These are phyloP conservation scores for Fusarium drepaniforme DNA, from an alignment of 2,329 filamentous ascomycete species.

Conservation along the genomic window DNA sequence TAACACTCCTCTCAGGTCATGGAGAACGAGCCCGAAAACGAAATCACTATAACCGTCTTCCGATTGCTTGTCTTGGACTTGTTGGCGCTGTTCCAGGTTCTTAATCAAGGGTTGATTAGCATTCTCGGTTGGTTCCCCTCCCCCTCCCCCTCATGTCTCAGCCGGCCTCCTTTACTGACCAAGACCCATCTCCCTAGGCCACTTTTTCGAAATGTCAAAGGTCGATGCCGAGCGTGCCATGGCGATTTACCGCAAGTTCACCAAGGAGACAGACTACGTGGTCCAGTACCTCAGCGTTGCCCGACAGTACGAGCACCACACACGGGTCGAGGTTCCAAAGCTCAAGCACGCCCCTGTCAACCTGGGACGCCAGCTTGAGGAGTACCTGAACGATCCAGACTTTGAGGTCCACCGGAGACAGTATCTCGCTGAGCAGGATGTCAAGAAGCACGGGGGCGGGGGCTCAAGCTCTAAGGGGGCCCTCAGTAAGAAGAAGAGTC, in stretches of 20 bases:
- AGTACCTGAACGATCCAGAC: constrained; percentile 94
- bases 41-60: constrained; percentile 96
- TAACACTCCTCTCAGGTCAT: constrained; percentile 72
- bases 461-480: constrained; percentile 45
- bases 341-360: constrained; percentile 97
- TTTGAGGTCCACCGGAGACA: constrained; percentile 95
- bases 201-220: constrained; percentile 98
- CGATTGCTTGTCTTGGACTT: constrained; percentile 91
- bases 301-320: constrained; percentile 91
- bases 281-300: constrained; percentile 91
- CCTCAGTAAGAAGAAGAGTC: constrained; percentile 51
- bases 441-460: constrained; percentile 65
- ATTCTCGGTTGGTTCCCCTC: constrained; percentile 77
- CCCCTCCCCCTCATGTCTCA: constrained; percentile 25
- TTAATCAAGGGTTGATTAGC: constrained; percentile 98
- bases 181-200: constrained; percentile 68
- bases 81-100: constrained; percentile 89
- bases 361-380: constrained; percentile 88
- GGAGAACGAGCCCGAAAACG: constrained; percentile 90
- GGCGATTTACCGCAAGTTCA: constrained; percentile 92
- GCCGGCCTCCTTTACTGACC: constrained; percentile 17
- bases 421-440: constrained; percentile 89
- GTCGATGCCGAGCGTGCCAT: constrained; percentile 93
- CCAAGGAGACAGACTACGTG: constrained; percentile 90
- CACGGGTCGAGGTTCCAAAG: constrained; percentile 93